A percentile compares a stretch with the other conserved stretches of the same genome.
These are phyloP conservation scores for Fraxinus anomala DNA, from an alignment of 257 asterid species.

Conservation along the genomic window DNA sequence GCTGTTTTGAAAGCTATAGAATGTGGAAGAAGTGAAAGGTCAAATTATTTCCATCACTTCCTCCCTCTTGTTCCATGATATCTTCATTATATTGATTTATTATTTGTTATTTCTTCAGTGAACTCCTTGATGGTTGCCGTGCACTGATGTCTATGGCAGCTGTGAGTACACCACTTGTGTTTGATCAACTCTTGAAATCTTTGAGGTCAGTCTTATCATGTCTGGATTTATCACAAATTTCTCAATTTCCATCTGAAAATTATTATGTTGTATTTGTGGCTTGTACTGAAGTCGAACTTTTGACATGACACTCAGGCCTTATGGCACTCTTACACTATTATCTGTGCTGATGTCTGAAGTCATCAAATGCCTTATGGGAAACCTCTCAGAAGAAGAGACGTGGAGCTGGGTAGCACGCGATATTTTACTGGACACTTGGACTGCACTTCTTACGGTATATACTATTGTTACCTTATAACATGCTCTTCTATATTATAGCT, in stretches of 20 bases:
- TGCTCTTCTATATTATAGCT: slow-evolving; percentile 11
- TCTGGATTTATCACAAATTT: slow-evolving; percentile 10
- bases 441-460: slow-evolving; percentile 74
- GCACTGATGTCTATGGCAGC: slow-evolving; percentile 81
- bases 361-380: slow-evolving; percentile 66
- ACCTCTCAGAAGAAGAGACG: slow-evolving; percentile 73
- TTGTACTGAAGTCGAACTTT: slow-evolving; percentile 22
- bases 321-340: slow-evolving; percentile 74
- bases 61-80: slow-evolving; percentile 14
- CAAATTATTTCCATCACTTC: slow-evolving; percentile 17
- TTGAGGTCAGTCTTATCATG: slow-evolving; percentile 54
- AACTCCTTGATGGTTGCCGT: slow-evolving; percentile 94
- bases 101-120: slow-evolving; percentile 60
- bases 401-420: slow-evolving; percentile 99
- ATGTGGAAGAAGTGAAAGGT: slow-evolving; percentile 95
- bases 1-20: slow-evolving; percentile 69
- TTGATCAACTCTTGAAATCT: slow-evolving; percentile 79
- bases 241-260: slow-evolving; percentile 16
- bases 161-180: slow-evolving; percentile 70
- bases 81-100: slow-evolving; percentile 24
- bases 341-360: slow-evolving; percentile 82
- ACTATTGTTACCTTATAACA: slow-evolving; percentile 20
- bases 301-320: slow-evolving; percentile 62
- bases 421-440: slow-evolving; percentile 90
- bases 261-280: slow-evolving; percentile 6